Conservation (phyloP, 257 asterid genomes). For the Petrea volubilis region DNA sequence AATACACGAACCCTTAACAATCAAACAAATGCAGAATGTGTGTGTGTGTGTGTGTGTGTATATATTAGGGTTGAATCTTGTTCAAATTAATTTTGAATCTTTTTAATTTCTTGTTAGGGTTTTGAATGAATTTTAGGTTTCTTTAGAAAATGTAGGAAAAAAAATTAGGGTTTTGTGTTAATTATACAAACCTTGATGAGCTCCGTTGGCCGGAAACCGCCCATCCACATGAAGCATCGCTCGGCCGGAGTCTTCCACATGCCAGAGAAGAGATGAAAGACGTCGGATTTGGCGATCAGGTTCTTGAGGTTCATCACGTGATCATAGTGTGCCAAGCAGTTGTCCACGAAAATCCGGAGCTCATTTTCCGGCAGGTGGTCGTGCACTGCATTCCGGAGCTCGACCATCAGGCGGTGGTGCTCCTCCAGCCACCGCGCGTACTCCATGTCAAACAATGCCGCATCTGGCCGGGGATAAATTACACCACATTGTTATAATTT, state of each 20-base stretch:
- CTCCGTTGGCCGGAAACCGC: constrained; percentile 86
- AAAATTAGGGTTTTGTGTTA: no score
- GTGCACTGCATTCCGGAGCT: constrained; percentile 66
- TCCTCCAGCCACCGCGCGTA: constrained; percentile 85
- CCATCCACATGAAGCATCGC: constrained; percentile 90
- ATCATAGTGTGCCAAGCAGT: constrained; percentile 62
- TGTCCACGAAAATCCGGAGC: constrained; percentile 60
- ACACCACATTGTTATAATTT: no score
- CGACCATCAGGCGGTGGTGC: constrained; percentile 66
- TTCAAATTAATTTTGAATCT: no score
- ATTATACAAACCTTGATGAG: constrained; percentile 68
- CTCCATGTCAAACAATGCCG: constrained; percentile 73
- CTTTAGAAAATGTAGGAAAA: neutral
- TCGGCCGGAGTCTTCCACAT: constrained; percentile 91
- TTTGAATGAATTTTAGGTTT: neutral
- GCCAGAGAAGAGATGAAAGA: constrained; percentile 82
- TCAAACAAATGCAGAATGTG: no score
- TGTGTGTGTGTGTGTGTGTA: no score
- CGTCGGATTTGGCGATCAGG: constrained; percentile 62
- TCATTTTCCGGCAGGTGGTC: constrained; percentile 70
- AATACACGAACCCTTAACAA: no score
- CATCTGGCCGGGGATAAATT: constrained; percentile 38
- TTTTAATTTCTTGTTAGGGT: neutral
- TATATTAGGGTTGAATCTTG: no score
- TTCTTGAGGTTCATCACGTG: constrained; percentile 55